Evolutionary conservation across 139 green algal genomes (phyloP), one percentile per base, ranked within the genome.

Genomic region (Chlorella sorokiniana): DNA sequence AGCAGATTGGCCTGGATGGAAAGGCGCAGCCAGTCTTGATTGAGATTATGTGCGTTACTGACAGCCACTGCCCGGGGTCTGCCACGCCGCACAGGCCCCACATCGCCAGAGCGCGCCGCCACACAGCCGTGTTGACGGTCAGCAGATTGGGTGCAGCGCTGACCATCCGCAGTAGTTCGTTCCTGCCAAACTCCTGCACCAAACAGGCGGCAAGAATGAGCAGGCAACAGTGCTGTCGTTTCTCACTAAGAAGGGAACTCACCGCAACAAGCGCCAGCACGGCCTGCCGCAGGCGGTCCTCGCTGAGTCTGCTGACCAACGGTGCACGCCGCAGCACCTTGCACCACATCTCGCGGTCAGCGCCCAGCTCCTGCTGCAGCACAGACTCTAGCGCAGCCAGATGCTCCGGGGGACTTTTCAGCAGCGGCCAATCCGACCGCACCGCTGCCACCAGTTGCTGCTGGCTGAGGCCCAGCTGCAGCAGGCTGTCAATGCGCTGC

Each of bases 1-100:
- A 37, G 31, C 71, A 62, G 71, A 23, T 68, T 78, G 51, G 37
- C 51, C 11, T 56, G n/a, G n/a, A n/a, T n/a, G n/a, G n/a, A n/a
- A n/a, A n/a, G n/a, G n/a, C n/a, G n/a, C n/a, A n/a, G n/a, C n/a
- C n/a, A n/a, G n/a, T n/a, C n/a, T n/a, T n/a, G n/a, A n/a, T n/a
- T n/a, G n/a, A n/a, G n/a, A n/a, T n/a, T n/a, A n/a, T n/a, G n/a
- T n/a, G n/a, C n/a, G n/a, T n/a, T n/a, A n/a, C n/a, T n/a, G n/a
- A n/a, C n/a, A n/a, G n/a, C n/a, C n/a, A n/a, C n/a, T n/a, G n/a
- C n/a, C n/a, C n/a, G n/a, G n/a, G n/a, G n/a, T n/a, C n/a, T n/a
- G n/a, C n/a, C n/a, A n/a, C n/a, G n/a, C n/a, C n/a, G n/a, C n/a
- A n/a, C n/a, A n/a, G n/a, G n/a, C n/a, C n/a, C n/a, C n/a, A n/a